Conservation (phyloP, 805 yeast genomes). For the Hanseniaspora pseudoguilliermondii region DNA sequence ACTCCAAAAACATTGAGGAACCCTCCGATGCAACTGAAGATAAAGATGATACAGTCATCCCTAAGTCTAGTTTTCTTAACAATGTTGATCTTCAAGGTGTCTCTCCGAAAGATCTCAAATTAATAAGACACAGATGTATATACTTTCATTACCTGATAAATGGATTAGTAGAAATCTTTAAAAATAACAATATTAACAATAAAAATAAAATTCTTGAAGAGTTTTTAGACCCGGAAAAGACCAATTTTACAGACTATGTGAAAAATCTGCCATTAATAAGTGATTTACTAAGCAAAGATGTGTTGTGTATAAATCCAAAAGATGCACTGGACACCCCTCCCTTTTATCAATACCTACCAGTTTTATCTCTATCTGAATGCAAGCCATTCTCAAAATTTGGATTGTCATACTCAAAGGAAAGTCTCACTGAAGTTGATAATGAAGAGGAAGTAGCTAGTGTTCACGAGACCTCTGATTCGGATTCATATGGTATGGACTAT, state of each 20-base stretch:
- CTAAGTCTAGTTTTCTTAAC: neutral
- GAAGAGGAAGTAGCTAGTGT: neutral
- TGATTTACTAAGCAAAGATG: conserved; percentile 23
- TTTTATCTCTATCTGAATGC: conserved; percentile 16
- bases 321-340: conserved; percentile 28
- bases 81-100: neutral
- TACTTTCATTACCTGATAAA: conserved; percentile 26
- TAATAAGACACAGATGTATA: conserved; percentile 28
- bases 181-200: conserved; percentile 19
- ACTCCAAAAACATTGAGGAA: neutral
- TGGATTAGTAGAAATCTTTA: conserved; percentile 17
- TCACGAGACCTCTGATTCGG: neutral
- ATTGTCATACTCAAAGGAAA: neutral
- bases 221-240: conserved; percentile 26
- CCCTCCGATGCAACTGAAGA: neutral
- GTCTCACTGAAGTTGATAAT: neutral
- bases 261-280: conserved; percentile 25
- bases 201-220: conserved; percentile 25
- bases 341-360: conserved; percentile 26
- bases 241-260: conserved; percentile 26
- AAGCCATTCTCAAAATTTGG: neutral
- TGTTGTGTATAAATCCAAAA: conserved; percentile 26
- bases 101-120: conserved; percentile 1
- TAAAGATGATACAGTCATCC: neutral
- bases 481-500: neutral